Evolutionary conservation across 2,329 filamentous ascomycete genomes (phyloP), one percentile per base, ranked within the genome.

Genomic region (Pyrenochaeta sp.): DNA sequence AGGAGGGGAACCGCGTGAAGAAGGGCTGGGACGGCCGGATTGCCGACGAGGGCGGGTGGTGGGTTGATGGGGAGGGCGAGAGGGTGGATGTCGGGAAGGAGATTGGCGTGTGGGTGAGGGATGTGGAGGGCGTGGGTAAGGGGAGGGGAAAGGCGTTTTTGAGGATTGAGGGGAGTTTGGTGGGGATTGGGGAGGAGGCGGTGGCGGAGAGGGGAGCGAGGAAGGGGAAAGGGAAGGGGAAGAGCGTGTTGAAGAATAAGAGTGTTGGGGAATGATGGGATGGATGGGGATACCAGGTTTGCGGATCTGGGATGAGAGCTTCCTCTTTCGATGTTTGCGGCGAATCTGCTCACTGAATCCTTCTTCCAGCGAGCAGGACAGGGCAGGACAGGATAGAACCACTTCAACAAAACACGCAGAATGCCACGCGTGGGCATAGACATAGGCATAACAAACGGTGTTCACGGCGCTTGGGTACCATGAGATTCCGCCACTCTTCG

Each of bases 121-220:
- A 95, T 67, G 89, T 94, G 51, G 92, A 96, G 59, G 87, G 89
- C 1, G 68, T 66, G 19, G 81, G 85, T 32, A 89, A 88, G 53
- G 84, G 85, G 38, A 84, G 87, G 57, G 78, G 79, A 37, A 87
- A 87, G 48, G 90, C 88, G 8, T 94, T 93, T 66, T 73, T 96
- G 48, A 91, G 87, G 57, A 86, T 96, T 50, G 88, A 94, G 68
- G 93, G 92, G 18, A 95, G 89, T n/a, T 86, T 96, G 81, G 74
- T 96, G 35, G 78, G 80, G 32, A 81, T 81, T 29, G 81, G 83
- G 14, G 86, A 85, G 17, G 90, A 95, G 72, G 73, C 74, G 41
- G 41, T 41, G 31, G 40, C 31, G 17, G 41, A 49, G 46, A 50
- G 46, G 40, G 75, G 10, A 11, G 50, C 48, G 34, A 45, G 36